Conservation (phyloP, 2,329 filamentous ascomycete genomes). For the Lecanicillium sp. region DNA sequence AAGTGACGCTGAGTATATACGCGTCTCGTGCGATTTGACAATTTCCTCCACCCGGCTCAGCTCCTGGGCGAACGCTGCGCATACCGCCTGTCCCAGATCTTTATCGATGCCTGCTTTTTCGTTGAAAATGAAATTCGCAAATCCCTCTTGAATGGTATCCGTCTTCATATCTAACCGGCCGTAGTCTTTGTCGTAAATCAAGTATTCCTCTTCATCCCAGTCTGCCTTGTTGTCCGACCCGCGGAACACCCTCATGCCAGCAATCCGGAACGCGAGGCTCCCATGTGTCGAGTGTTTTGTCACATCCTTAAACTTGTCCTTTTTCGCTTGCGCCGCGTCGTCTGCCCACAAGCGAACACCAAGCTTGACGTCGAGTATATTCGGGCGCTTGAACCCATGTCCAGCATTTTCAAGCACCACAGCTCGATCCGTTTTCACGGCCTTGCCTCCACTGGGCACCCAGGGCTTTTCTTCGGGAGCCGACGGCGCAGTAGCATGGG, state of each 20-base stretch:
- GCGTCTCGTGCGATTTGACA: conserved; percentile 46
- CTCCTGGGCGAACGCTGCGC: conserved; percentile 44
- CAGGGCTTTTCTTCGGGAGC: conserved; percentile 23
- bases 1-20: conserved; percentile 56
- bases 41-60: conserved; percentile 44
- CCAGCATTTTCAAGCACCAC: conserved; percentile 83
- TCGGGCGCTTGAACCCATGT: conserved; percentile 71
- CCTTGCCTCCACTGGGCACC: conserved; percentile 42
- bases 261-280: conserved; percentile 53
- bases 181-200: conserved; percentile 55
- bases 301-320: conserved; percentile 51
- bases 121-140: conserved; percentile 52
- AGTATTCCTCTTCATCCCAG: conserved; percentile 46
- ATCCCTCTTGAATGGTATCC: conserved; percentile 44
- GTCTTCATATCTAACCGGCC: conserved; percentile 44
- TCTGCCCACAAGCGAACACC: conserved; percentile 83
- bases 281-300: conserved; percentile 50
- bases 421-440: conserved; percentile 68
- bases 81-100: conserved; percentile 47
- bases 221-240: conserved; percentile 43
- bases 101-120: conserved; percentile 48
- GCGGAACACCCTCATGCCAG: conserved; percentile 56
- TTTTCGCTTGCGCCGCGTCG: conserved; percentile 51
- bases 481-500: conserved; percentile 11
- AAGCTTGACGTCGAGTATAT: conserved; percentile 89